These are phyloP conservation scores for Neurospora crassa DNA, from an alignment of 2,329 filamentous ascomycete genomes.

Conservation along the genomic window DNA sequence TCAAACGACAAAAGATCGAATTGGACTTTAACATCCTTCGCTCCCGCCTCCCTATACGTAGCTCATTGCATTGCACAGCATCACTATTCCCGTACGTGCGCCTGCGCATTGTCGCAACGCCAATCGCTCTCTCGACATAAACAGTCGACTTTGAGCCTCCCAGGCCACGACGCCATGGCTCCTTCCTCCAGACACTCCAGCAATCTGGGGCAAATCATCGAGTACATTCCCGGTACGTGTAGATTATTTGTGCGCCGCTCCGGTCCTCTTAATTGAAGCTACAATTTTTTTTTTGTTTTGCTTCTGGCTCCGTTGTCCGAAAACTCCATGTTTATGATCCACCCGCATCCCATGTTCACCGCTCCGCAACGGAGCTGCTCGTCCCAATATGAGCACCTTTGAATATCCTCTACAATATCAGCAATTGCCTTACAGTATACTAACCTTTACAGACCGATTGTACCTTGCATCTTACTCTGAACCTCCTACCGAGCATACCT, in stretches of 20 bases:
- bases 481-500: constrained; percentile 68
- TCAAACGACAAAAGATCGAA: not conserved
- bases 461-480: constrained; percentile 90
- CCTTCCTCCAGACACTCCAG: constrained; percentile 37
- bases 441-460: constrained; percentile 63
- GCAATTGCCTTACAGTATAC: constrained; percentile 21
- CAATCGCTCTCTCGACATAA: not conserved
- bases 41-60: not conserved
- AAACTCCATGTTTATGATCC: constrained; percentile 6
- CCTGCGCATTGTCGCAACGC: not conserved
- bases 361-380: constrained; percentile 16
- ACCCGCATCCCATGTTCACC: not conserved
- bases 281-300: constrained; percentile 2
- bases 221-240: constrained; percentile 83
- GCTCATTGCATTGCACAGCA: not conserved
- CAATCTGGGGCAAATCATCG: constrained; percentile 81
- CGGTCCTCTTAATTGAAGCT: not conserved
- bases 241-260: not conserved
- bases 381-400: constrained; percentile 1
- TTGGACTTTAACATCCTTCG: not conserved
- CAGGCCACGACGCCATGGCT: constrained; percentile 31
- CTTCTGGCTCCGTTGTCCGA: not conserved
- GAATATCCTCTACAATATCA: constrained; percentile 16
- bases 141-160: constrained; percentile 6
- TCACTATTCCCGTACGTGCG: not conserved